Evolutionary conservation across 331 rosid genomes (phyloP), one percentile per base, ranked within the genome.

Genomic region (Cydonia oblonga): DNA sequence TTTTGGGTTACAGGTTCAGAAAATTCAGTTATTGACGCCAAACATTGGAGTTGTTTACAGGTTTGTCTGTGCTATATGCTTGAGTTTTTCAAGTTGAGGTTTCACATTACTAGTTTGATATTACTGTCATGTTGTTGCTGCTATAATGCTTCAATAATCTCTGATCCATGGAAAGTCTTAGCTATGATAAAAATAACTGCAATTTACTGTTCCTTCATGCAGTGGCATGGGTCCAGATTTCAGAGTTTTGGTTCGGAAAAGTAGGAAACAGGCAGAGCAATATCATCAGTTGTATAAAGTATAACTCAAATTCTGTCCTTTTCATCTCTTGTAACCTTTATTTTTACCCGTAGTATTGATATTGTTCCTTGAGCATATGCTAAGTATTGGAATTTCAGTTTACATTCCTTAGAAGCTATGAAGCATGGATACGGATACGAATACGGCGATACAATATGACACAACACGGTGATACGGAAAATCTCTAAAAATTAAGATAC

Each of bases 191-290:
- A 64, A 19, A 64, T 23, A 56, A 9, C 24, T 56, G 61, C n/a
- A 29, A 62, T 64, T 9, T 32, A 7, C 29, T 33, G 69, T 81
- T 59, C 78, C 72, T 74, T 58, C 62, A 64, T 38, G 59, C 83
- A 92, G 98, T 76, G 98, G 96, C 62, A 90, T 90, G 96, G 98
- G 98, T 77, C 98, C 96, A 44, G 96, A 92, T 81, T 90, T 92
- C 68, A 83, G 90, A 73, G 98, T 92, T 64, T 72, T 92, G 88
- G 98, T 92, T 51, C 82, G 93, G 67, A 92, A 88, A 79, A 92
- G 98, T 82, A 84, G 96, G 88, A 92, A 92, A 82, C 92, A 88
- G 68, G 96, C 96, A n/a, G 98, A 85, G 77, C 98, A 90, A 80
- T 92, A 92, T 80, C 98, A 92, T 53, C 84, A 87, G 25, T 75